A percentile compares a stretch with the other conserved stretches of the same genome.
Conservation (phyloP, 805 yeast genomes). For the Starmerella floricola region DNA sequence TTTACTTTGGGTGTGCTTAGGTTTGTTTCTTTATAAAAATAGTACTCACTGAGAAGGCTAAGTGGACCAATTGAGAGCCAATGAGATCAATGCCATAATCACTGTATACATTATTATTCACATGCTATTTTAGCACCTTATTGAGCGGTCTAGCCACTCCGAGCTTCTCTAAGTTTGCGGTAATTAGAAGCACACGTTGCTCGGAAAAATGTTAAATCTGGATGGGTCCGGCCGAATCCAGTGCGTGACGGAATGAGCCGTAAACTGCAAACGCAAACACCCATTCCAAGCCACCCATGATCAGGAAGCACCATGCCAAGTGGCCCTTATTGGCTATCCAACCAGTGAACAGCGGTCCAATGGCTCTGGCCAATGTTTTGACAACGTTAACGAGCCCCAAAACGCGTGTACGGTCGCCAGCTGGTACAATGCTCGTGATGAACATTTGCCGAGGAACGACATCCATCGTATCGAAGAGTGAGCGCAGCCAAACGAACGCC, state of each 20-base stretch:
- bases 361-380: conserved; percentile 70
- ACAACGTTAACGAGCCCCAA: conserved; percentile 80
- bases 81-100: too few species aligned
- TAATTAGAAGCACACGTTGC: too few species aligned
- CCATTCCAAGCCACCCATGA: conserved; percentile 29
- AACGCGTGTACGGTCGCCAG: conserved; percentile 55
- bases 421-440: conserved; percentile 52
- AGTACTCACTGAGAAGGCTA: too few species aligned
- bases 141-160: too few species aligned
- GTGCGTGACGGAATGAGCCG: conserved; percentile 6
- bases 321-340: conserved; percentile 39
- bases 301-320: conserved; percentile 26
- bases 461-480: conserved; percentile 67
- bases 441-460: conserved; percentile 83
- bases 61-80: too few species aligned
- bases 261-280: conserved; percentile 19
- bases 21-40: too few species aligned
- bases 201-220: conserved; percentile 1
- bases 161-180: too few species aligned
- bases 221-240: conserved; percentile 8
- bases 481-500: conserved; percentile 41
- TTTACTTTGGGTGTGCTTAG: too few species aligned
- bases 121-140: too few species aligned
- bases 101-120: too few species aligned
- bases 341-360: conserved; percentile 77